These are phyloP conservation scores for Tricharina praecox DNA, from an alignment of 495 filamentous ascomycete species.

Conservation along the genomic window DNA sequence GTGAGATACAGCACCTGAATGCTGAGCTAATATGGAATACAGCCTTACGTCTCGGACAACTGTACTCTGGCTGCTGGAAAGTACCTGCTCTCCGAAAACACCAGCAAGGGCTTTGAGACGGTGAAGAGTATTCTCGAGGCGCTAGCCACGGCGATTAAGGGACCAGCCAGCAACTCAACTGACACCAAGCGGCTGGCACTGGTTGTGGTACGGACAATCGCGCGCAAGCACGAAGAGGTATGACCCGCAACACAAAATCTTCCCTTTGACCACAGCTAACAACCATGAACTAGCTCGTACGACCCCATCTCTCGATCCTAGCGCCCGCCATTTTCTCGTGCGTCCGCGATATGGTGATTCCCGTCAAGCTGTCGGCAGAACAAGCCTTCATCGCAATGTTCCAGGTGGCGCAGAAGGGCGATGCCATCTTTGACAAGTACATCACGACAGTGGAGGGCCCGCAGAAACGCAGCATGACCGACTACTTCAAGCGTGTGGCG, in stretches of 20 bases:
- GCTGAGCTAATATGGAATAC: conserved; percentile 13
- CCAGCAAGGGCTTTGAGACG: conserved; percentile 45
- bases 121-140: conserved; percentile 64
- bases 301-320: conserved; percentile 60
- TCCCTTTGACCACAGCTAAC: conserved; percentile 3
- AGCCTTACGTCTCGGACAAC: conserved; percentile 77
- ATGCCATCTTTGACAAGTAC: conserved; percentile 80
- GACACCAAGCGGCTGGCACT: conserved; percentile 77
- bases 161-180: conserved; percentile 44
- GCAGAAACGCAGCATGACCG: conserved; percentile 74
- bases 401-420: conserved; percentile 69
- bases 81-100: conserved; percentile 52
- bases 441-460: conserved; percentile 41
- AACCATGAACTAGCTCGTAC: conserved; percentile 34
- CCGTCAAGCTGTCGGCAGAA: conserved; percentile 87
- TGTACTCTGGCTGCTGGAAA: conserved; percentile 89
- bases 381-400: conserved; percentile 93
- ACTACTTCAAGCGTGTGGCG: conserved; percentile 92
- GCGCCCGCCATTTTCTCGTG: conserved; percentile 73
- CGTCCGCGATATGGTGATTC: conserved; percentile 86
- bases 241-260: conserved; percentile 4
- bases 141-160: conserved; percentile 53
- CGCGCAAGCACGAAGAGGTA: conserved; percentile 51
- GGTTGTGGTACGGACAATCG: conserved; percentile 75
- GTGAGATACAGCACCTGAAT: conserved; percentile 11